Evolutionary conservation across 1,284 basidiomycete genomes (phyloP).

Genomic region (Malassezia obtusa): DNA sequence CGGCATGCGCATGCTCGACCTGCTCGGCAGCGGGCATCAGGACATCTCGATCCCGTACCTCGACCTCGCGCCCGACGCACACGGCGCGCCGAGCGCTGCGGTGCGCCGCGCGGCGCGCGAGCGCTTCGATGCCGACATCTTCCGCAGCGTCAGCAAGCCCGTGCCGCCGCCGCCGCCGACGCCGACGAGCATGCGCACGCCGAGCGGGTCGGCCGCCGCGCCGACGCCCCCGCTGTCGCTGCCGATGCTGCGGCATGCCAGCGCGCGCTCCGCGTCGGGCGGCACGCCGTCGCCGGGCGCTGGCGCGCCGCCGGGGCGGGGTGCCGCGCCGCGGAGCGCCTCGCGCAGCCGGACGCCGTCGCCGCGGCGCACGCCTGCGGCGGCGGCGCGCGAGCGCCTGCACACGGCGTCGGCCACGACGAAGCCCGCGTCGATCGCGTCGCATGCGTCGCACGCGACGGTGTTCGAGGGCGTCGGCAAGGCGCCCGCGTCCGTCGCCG

Average conservation of each 20-base stretch:
- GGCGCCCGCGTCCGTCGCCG: conserved; percentile 7
- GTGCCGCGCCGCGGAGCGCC: background rate
- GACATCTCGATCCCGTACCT: conserved; percentile 42
- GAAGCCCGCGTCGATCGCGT: background rate
- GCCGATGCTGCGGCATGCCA: background rate
- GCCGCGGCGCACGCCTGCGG: background rate
- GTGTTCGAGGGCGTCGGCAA: conserved; percentile 13
- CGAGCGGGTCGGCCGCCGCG: background rate
- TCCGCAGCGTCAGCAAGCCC: conserved; percentile 17
- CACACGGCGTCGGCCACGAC: too few species aligned
- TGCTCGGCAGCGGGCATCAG: conserved; percentile 43
- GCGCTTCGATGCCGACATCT: conserved; percentile 36
- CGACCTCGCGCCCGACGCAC: conserved; percentile 19
- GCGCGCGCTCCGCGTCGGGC: too few species aligned
- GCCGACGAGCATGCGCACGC: background rate
- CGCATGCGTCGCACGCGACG: background rate
- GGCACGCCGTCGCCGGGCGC: too few species aligned
- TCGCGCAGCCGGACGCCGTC: background rate
- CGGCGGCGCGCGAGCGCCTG: too few species aligned
- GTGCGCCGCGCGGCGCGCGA: conserved; percentile 30
- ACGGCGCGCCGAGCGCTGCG: background rate
- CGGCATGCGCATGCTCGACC: conserved; percentile 45
- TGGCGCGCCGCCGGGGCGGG: too few species aligned
- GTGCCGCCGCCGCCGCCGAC: background rate
- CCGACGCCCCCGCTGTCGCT: too few species aligned